Base-by-base conservation (phyloP, 1,139 yeast genomes). In the Saccharomycopsis hybrid region DNA sequence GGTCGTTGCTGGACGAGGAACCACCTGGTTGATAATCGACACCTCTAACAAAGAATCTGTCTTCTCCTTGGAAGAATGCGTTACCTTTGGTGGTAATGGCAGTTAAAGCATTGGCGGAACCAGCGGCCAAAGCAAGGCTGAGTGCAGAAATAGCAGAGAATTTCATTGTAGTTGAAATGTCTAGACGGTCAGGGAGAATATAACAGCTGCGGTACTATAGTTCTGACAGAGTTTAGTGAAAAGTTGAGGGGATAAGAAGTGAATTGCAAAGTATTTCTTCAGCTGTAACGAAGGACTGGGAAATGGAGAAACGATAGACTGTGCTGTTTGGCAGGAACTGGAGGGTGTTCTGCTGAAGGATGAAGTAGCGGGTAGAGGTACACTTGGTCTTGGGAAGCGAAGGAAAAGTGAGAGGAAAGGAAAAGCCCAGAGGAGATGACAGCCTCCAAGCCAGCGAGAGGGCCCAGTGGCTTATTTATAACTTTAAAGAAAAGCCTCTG, bases 11-110 rank as follows among this genome's bases (percentile, higher is more conserved):
- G 47, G 67, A 62, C 30, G 72, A 69, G 9, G 77, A 71, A 25
- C 90, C 94, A 51, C 89, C 90, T 1, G 77, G 96, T 63, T 85
- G 94, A 67, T 86, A 86, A 65, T 85, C 95, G 13, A 80, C 80
- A 58, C 85, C 85, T 58, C 80, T 72, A 57, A 78, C 73, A 63
- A 73, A 78, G 64, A 77, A 77, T 54, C 87, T 72, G 41, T 69
- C 24, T 66, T 44, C 35, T n/a, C 55, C 55, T 43, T 51, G 43
- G 47, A 52, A 51, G 28, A 49, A 52, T 38, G 55, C 56, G 33
- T 54, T 54, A 33, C 56, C 56, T 25, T 48, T 46, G 45, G 52
- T 50, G n/a, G 56, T 54, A 46, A 54, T 53, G n/a, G 52, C 13
- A 30, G 55, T 53, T 13, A 51, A 35, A 18, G 54, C 55, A 25